A percentile compares a stretch with the other conserved stretches of the same genome.
Evolutionary conservation across 495 filamentous ascomycete genomes (phyloP).

Genomic region (Mytilinidion resinicola): DNA sequence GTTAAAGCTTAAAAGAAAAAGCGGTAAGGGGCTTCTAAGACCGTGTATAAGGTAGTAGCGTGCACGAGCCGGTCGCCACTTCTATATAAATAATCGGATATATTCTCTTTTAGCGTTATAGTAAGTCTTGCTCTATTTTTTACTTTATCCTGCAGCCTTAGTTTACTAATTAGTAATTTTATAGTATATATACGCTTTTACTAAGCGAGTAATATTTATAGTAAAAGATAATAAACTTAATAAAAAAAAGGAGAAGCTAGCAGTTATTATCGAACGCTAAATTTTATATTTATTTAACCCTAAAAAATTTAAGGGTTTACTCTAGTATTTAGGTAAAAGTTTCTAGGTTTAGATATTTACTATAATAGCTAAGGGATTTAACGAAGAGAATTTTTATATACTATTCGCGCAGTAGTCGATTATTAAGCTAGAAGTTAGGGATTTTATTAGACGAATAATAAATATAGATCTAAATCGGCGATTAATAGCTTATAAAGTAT

Average conservation of each 20-base stretch:
- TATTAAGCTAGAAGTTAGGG: constrained; percentile 7
- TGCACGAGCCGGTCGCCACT: no score
- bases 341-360: constrained; percentile 5
- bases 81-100: constrained; percentile 38
- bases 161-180: constrained; percentile 1
- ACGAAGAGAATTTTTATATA: constrained; percentile 1
- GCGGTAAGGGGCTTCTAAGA: no score
- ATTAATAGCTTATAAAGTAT: no score
- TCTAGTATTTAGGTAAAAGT: constrained; percentile 16
- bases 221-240: constrained; percentile 15
- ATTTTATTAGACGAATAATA: constrained; percentile 8
- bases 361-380: constrained; percentile 4
- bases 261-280: constrained; percentile 17
- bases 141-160: background rate
- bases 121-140: constrained; percentile 29
- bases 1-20: no score
- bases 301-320: constrained; percentile 10
- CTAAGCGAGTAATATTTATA: constrained; percentile 20
- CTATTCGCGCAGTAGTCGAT: background rate
- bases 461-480: constrained; percentile 1
- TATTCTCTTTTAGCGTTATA: constrained; percentile 42
- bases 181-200: constrained; percentile 19
- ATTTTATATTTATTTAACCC: constrained; percentile 15
- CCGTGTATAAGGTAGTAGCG: no score
- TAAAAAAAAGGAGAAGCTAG: constrained; percentile 12